A percentile compares a stretch with the other conserved stretches of the same genome.
Conservation (phyloP, 768 basidiomycete genomes). For the Pleurotus sapidus region DNA sequence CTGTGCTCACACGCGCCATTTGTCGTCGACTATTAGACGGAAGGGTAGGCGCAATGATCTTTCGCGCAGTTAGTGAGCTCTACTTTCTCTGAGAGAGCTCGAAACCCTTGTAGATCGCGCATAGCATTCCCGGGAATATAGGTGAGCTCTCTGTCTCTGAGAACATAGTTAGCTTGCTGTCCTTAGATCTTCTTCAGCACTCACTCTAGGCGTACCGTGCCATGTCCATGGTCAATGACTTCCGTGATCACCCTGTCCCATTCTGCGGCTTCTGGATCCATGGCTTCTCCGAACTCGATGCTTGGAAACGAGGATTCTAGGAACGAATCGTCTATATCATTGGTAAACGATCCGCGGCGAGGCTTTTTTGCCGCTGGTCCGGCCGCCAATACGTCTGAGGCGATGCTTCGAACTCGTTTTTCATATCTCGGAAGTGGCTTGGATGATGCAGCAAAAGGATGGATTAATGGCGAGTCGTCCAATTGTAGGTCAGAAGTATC, state of each 20-base stretch:
- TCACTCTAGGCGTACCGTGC: slow-evolving; percentile 55
- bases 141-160: slow-evolving; percentile 35
- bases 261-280: slow-evolving; percentile 24
- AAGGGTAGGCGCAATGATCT: neutral
- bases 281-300: slow-evolving; percentile 14
- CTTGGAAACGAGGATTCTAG: neutral
- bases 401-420: slow-evolving; percentile 15
- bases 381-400: neutral
- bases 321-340: slow-evolving; percentile 9
- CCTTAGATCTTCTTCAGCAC: slow-evolving; percentile 11
- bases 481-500: slow-evolving; percentile 11
- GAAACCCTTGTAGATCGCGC: slow-evolving; percentile 42
- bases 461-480: slow-evolving; percentile 15
- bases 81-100: slow-evolving; percentile 34
- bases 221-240: slow-evolving; percentile 45
- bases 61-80: slow-evolving; percentile 19
- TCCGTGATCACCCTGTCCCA: slow-evolving; percentile 47
- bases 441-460: slow-evolving; percentile 62
- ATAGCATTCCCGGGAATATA: slow-evolving; percentile 50
- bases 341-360: neutral
- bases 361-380: slow-evolving; percentile 18
- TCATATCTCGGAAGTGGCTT: slow-evolving; percentile 46
- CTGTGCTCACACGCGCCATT: slow-evolving; percentile 31
- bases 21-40: slow-evolving; percentile 16
- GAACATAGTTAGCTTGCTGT: slow-evolving; percentile 8